Evolutionary conservation across 1,139 yeast species (phyloP).

Genomic region (Pneumocystis carinii): DNA sequence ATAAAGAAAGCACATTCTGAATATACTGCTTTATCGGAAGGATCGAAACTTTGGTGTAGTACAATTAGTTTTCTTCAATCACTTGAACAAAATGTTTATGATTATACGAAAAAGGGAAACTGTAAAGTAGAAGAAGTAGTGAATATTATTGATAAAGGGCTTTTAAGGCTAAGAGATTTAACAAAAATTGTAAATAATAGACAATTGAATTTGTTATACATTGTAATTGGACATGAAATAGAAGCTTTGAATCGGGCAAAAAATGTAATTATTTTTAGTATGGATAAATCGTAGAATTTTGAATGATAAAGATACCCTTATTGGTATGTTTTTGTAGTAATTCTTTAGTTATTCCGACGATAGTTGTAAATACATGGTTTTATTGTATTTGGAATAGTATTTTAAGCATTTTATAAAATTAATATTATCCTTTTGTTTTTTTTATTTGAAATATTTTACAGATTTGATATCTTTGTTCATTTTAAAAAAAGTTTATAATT

Average conservation of each 20-base stretch:
- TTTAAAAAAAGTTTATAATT: constrained; percentile 3
- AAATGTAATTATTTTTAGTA: neutral
- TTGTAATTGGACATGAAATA: neutral
- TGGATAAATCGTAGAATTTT: neutral
- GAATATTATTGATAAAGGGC: neutral
- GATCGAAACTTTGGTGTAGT: neutral
- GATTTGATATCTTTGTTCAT: neutral
- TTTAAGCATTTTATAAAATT: neutral
- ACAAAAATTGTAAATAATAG: neutral
- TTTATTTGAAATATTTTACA: neutral
- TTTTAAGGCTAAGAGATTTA: neutral
- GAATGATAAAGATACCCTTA: neutral
- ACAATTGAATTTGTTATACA: neutral
- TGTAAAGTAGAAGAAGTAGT: neutral
- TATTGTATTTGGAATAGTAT: neutral
- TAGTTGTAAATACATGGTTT: neutral
- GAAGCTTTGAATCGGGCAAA: neutral
- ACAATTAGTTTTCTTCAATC: neutral
- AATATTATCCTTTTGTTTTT: neutral
- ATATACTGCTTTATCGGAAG: neutral
- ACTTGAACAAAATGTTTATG: neutral
- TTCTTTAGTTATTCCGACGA: neutral
- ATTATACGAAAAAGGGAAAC: neutral
- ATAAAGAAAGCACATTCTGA: neutral
- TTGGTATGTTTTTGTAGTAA: neutral